Base-by-base conservation (phyloP, 2,329 filamentous ascomycete genomes). In the Trichoderma aggressivum region DNA sequence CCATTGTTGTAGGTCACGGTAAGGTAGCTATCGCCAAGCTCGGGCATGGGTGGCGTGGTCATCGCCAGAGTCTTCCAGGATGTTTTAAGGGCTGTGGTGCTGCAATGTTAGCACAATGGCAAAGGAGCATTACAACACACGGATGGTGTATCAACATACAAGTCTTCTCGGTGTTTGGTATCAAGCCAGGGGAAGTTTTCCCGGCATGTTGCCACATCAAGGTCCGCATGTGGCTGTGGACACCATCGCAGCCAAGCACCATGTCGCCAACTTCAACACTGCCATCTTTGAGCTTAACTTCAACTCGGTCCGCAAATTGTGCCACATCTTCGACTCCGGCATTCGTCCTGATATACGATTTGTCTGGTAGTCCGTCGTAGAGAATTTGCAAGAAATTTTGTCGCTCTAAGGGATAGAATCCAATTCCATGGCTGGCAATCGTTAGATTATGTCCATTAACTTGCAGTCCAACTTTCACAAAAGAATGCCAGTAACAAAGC, bases 171-270 rank as follows among this genome's bases (percentile, higher is more conserved):
- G 73, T 64, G 3, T 67, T 71, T 4, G 69, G 73, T 11, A 74
- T 74, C 14, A 71, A 18, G 1, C 73, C 74, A 2, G 72, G 73
- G 0, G 39, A 55, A 1, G 24, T 43, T 58, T 71, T 60, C 59
- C 73, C 71, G 18, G 74, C 73, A 34, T 75, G 72, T 12, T 76
- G 50, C 74, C 75, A 78, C 74, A 78, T 78, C n/a, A 72, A 47
- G 1, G 62, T 53, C 18, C 74, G 56, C 7, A 74, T 72, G 12
- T 73, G 74, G 72, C 82, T 84, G 60, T 82, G 79, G 83, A 43
- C 81, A 5, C 83, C 83, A 73, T 85, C 83, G 8, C 80, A 79
- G 18, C 83, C 83, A 43, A 26, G 75, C 6, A 84, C 72, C 14
- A 85, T 76, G 56, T 81, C 80, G 1, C 80, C 83, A 1, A 71